phyloP scores from a whole-genome alignment of 2,329 filamentous ascomycete species.

The Orbilia quercus region DNA sequence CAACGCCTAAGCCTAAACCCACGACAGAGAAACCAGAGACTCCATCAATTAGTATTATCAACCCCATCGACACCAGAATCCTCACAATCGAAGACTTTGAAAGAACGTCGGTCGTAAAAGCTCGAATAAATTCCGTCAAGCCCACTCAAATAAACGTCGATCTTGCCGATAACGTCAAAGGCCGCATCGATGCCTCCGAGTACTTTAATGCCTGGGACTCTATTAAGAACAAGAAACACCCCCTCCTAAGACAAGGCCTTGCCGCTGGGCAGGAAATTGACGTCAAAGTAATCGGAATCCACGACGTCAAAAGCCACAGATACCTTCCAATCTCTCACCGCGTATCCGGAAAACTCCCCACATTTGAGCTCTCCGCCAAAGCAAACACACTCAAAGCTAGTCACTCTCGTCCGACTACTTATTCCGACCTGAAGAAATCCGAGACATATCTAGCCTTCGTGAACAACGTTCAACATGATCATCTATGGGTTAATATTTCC shows the following conservation, averaged over 20 bases:
- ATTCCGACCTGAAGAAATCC: constrained; percentile 78
- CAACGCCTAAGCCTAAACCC: constrained; percentile 64
- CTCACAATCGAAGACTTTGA: constrained; percentile 76
- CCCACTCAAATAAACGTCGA: constrained; percentile 92
- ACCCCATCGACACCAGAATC: constrained; percentile 74
- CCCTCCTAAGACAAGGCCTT: constrained; percentile 72
- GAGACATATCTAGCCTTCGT: constrained; percentile 83
- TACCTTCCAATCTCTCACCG: constrained; percentile 93
- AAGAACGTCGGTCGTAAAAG: constrained; percentile 79
- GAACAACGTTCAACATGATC: constrained; percentile 84
- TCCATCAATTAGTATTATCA: constrained; percentile 65
- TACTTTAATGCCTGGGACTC: constrained; percentile 88
- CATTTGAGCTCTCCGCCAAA: constrained; percentile 89
- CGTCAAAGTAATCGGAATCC: constrained; percentile 84
- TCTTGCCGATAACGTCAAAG: constrained; percentile 85
- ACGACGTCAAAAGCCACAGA: constrained; percentile 88
- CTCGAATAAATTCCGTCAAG: constrained; percentile 83
- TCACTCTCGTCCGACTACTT: constrained; percentile 73
- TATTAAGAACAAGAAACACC: constrained; percentile 82
- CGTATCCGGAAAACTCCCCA: constrained; percentile 72
- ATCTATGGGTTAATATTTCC: constrained; percentile 89
- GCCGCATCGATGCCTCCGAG: constrained; percentile 92
- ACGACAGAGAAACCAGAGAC: constrained; percentile 61
- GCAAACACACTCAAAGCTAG: constrained; percentile 68
- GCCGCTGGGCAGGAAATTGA: constrained; percentile 75